Evolutionary conservation across 768 basidiomycete genomes (phyloP), one percentile per base, ranked within the genome.

Genomic region (Leccinum barrowsii): DNA sequence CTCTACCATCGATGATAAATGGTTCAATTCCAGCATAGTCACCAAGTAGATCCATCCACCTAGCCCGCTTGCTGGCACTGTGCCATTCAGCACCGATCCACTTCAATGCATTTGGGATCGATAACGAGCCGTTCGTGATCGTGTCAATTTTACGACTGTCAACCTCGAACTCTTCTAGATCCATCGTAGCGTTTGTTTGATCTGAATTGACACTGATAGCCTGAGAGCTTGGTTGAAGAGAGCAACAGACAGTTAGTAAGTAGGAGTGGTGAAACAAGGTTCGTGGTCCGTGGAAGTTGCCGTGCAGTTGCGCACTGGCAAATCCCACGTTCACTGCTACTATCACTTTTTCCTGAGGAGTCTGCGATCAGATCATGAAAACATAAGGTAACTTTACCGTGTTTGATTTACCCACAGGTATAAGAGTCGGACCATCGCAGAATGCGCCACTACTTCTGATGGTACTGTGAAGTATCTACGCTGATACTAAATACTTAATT

Each of bases 11-110:
- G 57, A 89, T 74, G 42, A 87, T 64, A 64, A 89, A 89, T 15
- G 78, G 77, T 65, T 89, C 87, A 35, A 67, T 78, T 1, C 87
- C 87, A 21, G 84, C 86, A 67, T 87, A 89, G 65, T 87, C 87
- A 4, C 86, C 85, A 28, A 89, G 71, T 8, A 89, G 74, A 67
- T 89, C 87, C 86, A 89, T 87, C 83, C 81, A 82, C 57, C 82
- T 67, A 12, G 76, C 78, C 26, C 66, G 59, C 57, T 75, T 71
- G 65, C 70, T 72, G 26, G 70, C 30, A 32, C 30, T 32, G 30
- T 32, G 76, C 81, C 81, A 82, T 48, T 57, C 57, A 13, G 58
- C 60, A 61, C 79, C 77, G 7, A 79, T 55, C 55, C 62, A 61
- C 19, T 63, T 55, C 15, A 78, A 54, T 2, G 76, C 70, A 13